Percentiles rank a stretch among this genome's conserved stretches.
phyloP scores from a whole-genome alignment of 1,139 yeast genomes.

The Geotrichum histeridarum region DNA sequence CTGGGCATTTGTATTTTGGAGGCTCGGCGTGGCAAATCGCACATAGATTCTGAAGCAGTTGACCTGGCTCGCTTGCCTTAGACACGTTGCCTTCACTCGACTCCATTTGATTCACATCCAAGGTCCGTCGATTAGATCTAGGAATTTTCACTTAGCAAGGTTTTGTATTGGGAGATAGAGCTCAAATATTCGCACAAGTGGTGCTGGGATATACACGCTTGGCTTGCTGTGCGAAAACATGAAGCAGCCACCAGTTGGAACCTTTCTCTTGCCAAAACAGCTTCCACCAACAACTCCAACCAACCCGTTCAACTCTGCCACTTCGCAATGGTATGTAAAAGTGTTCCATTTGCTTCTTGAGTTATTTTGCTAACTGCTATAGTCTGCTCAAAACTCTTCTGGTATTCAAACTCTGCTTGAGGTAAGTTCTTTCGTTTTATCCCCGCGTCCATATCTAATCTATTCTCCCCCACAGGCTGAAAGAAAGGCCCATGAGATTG shows the following conservation, averaged over 20 bases:
- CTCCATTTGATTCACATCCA: neutral
- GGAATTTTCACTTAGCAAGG: neutral
- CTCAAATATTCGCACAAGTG: neutral
- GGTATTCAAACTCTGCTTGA: conserved; percentile 45
- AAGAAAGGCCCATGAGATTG: conserved; percentile 93
- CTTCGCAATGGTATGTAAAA: conserved; percentile 10
- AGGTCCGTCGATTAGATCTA: neutral
- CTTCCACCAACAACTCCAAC: neutral
- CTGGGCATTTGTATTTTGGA: conserved; percentile 77
- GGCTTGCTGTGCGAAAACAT: neutral
- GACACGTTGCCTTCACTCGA: neutral
- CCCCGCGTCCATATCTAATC: neutral
- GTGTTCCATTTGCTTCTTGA: neutral
- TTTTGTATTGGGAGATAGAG: conserved; percentile 4
- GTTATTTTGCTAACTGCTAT: neutral
- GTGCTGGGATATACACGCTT: conserved; percentile 1
- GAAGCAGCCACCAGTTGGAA: conserved; percentile 13
- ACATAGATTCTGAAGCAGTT: conserved; percentile 18
- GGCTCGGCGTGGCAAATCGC: conserved; percentile 23
- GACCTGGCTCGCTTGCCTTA: neutral
- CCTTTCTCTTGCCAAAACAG: neutral
- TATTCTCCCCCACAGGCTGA: conserved; percentile 56
- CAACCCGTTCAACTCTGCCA: neutral
- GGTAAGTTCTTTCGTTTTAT: conserved; percentile 23
- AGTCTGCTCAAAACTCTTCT: conserved; percentile 43